Evolutionary conservation across 331 rosid species (phyloP).

Genomic region (Saraca asoca): DNA sequence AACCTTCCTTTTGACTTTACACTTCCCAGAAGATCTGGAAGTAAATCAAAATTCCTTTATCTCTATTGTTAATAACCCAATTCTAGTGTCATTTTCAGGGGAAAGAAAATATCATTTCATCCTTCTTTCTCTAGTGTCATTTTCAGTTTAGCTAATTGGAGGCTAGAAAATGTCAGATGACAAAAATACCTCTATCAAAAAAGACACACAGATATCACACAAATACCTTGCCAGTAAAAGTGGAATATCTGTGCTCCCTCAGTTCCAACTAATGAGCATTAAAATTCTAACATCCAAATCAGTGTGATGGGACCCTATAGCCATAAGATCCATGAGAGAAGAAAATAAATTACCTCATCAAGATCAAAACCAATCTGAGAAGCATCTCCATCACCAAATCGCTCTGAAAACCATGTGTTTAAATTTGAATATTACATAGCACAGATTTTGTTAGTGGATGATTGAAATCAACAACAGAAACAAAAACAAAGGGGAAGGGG

Average conservation of each 20-base stretch:
- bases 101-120: no score
- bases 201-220: not conserved
- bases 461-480: constrained; percentile 25
- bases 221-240: not conserved
- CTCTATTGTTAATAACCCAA: no score
- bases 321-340: constrained; percentile 6
- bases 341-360: constrained; percentile 72
- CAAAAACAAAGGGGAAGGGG: constrained; percentile 14
- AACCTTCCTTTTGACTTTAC: no score
- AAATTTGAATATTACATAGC: constrained; percentile 23
- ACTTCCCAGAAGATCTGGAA: no score
- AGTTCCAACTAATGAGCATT: constrained; percentile 12
- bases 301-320: constrained; percentile 12
- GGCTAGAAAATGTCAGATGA: no score
- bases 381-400: constrained; percentile 97
- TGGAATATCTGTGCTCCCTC: constrained; percentile 17
- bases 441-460: constrained; percentile 8
- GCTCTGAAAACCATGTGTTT: constrained; percentile 58
- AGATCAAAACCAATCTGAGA: constrained; percentile 98
- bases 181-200: no score
- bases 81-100: no score
- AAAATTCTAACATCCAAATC: constrained; percentile 18
- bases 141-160: no score
- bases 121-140: no score
- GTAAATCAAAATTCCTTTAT: no score